phyloP scores from a whole-genome alignment of 768 basidiomycete species.

The Collybia mongolica region DNA sequence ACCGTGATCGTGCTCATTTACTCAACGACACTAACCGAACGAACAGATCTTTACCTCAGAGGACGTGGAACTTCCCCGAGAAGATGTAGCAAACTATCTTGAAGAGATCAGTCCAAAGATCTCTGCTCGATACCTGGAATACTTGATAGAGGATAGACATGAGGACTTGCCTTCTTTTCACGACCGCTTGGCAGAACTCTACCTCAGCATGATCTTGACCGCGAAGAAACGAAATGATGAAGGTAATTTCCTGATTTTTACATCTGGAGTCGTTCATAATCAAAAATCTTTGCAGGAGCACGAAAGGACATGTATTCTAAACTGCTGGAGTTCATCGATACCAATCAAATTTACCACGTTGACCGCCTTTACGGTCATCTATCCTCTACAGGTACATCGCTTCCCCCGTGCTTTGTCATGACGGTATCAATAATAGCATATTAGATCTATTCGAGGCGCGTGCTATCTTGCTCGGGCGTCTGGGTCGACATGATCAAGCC shows the following conservation, averaged over 20 bases:
- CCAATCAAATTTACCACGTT: conserved; percentile 65
- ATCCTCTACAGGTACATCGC: conserved; percentile 69
- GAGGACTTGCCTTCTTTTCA: conserved; percentile 74
- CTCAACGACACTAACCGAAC: neutral
- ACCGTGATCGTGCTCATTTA: neutral
- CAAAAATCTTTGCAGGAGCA: conserved; percentile 2
- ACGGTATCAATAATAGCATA: neutral
- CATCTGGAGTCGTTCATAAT: conserved; percentile 5
- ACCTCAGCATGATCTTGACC: conserved; percentile 64
- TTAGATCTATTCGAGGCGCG: conserved; percentile 88
- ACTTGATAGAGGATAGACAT: conserved; percentile 70
- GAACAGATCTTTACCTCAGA: conserved; percentile 94
- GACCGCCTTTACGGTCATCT: conserved; percentile 82
- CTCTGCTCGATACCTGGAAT: conserved; percentile 82
- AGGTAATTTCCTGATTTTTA: conserved; percentile 33
- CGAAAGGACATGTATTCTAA: conserved; percentile 57
- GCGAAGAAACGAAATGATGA: conserved; percentile 61
- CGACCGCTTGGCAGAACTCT: conserved; percentile 86
- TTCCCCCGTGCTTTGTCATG: no score
- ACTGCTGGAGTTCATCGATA: conserved; percentile 74
- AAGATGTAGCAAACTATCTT: conserved; percentile 74
- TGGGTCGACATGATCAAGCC: conserved; percentile 91
- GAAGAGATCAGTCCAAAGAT: conserved; percentile 67
- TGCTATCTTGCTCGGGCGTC: conserved; percentile 85
- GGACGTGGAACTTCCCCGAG: conserved; percentile 85